Conservation (phyloP, 2,329 filamentous ascomycete species). For the Pseudocercospora musae region DNA sequence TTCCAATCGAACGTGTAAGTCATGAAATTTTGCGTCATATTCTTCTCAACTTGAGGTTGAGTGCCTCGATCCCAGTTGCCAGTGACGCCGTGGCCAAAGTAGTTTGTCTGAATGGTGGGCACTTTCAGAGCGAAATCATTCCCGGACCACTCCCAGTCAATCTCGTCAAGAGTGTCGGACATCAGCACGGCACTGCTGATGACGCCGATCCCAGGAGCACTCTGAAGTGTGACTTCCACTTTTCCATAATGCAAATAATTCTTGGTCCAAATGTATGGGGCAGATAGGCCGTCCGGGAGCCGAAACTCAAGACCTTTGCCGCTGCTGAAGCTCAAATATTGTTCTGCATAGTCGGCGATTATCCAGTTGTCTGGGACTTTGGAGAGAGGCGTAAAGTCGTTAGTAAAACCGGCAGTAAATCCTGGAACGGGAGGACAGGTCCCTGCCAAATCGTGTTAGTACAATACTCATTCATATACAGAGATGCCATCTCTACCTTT, state of each 20-base stretch:
- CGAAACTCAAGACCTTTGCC: conserved; percentile 5
- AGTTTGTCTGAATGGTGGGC: conserved; percentile 48
- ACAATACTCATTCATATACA: background rate
- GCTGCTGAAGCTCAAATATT: background rate
- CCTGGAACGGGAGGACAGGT: conserved; percentile 3
- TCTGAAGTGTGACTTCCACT: conserved; percentile 11
- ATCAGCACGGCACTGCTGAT: conserved; percentile 17
- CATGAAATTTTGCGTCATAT: conserved; percentile 54
- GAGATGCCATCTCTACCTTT: background rate
- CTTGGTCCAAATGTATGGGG: conserved; percentile 13
- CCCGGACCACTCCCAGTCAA: conserved; percentile 51
- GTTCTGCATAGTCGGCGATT: conserved; percentile 2
- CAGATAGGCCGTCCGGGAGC: background rate
- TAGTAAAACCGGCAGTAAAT: background rate
- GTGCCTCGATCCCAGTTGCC: conserved; percentile 49
- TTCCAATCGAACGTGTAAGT: conserved; percentile 70
- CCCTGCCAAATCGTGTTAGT: background rate
- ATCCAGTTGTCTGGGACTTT: background rate
- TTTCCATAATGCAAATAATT: conserved; percentile 41
- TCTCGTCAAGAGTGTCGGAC: conserved; percentile 47
- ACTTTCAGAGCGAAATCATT: conserved; percentile 12
- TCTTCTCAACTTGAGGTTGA: conserved; percentile 36
- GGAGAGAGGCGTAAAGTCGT: background rate
- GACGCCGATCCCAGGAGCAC: conserved; percentile 12
- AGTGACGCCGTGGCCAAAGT: conserved; percentile 55